Evolutionary conservation across 2,329 filamentous ascomycete species (phyloP), one percentile per base, ranked within the genome.

Genomic region (Venturia asperata): DNA sequence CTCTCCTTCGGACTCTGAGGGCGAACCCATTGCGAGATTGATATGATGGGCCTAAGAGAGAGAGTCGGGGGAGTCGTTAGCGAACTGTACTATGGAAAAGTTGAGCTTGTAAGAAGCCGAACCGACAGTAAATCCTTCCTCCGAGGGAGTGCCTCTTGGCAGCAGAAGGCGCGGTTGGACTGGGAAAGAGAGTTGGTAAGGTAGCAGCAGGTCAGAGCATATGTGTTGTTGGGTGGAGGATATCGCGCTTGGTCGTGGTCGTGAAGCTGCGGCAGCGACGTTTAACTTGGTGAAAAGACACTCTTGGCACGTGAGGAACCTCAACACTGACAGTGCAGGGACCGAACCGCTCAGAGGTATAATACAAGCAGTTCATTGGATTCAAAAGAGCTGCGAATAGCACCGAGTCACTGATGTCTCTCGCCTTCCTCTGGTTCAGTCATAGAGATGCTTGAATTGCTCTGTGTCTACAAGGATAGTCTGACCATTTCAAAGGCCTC

Each of bases 1-100:
- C 82, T 95, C 91, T 79, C 91, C 91, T 79, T 95, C 90, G 78
- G 89, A 90, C 79, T 87, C 91, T 71, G 83, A 81, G 68, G 75
- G 76, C 70, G 80, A 81, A 71, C 78, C 77, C 78, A 77, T 77
- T 68, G 68, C 73, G 65, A 62, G n/a, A 47, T n/a, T 64, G 34
- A 45, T 64, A 21, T 43, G 41, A 11, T 24, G 27, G 6, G 42
- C 37, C 37, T 47, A 56, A 64, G 63, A 60, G 63, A 52, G 63
- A 58, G 49, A 21, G 47, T 27, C 10, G 47, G 9, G 34, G 58
- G 47, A 27, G 37, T 9, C 41, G 27, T 37, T 56, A 41, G 34
- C 49, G 19, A 52, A 42, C 2, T 37, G 47, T 58, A 30, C 6
- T 58, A 17, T 37, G 52, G 52, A n/a, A 58, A 21, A 41, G 27